These are phyloP conservation scores for Bipolaris sorokiniana DNA, from an alignment of 2,329 filamentous ascomycete genomes.

Conservation along the genomic window DNA sequence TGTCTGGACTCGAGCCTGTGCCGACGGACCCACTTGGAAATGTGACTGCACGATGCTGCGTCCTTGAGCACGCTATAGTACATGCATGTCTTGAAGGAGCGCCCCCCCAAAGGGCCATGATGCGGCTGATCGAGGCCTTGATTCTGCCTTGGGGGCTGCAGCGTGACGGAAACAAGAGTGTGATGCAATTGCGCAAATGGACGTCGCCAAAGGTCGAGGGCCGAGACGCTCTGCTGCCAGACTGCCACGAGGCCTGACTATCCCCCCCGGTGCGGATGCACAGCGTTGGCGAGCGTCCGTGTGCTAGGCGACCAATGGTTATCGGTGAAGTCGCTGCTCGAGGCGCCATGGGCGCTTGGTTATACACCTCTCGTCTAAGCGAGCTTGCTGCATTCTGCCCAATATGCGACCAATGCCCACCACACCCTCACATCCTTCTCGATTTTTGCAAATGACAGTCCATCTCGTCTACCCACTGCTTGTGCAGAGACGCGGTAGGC, in stretches of 20 bases:
- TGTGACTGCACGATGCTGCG: not conserved
- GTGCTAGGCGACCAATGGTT: constrained; percentile 22
- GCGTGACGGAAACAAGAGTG: constrained; percentile 26
- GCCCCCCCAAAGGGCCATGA: constrained; percentile 16
- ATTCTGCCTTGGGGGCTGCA: constrained; percentile 37
- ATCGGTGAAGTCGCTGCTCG: constrained; percentile 25
- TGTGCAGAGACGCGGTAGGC: constrained; percentile 12
- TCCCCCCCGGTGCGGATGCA: constrained; percentile 12
- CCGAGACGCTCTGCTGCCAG: constrained; percentile 25
- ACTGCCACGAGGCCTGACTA: constrained; percentile 35
- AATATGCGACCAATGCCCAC: constrained; percentile 17
- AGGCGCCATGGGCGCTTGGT: constrained; percentile 27
- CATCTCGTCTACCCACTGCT: not conserved
- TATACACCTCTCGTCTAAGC: constrained; percentile 17
- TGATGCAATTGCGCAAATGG: constrained; percentile 22
- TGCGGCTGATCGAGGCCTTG: constrained; percentile 18
- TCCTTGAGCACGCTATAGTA: constrained; percentile 19
- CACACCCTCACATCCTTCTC: constrained; percentile 7
- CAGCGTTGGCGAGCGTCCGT: constrained; percentile 18
- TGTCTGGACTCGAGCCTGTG: not conserved
- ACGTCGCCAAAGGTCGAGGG: constrained; percentile 22
- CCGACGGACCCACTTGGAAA: not conserved
- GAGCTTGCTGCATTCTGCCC: constrained; percentile 9
- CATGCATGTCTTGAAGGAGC: constrained; percentile 21
- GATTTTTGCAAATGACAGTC: constrained; percentile 9